A percentile compares a stretch with the other conserved stretches of the same genome.
Evolutionary conservation across 2,329 filamentous ascomycete species (phyloP).

Genomic region (Fusarium algeriense): DNA sequence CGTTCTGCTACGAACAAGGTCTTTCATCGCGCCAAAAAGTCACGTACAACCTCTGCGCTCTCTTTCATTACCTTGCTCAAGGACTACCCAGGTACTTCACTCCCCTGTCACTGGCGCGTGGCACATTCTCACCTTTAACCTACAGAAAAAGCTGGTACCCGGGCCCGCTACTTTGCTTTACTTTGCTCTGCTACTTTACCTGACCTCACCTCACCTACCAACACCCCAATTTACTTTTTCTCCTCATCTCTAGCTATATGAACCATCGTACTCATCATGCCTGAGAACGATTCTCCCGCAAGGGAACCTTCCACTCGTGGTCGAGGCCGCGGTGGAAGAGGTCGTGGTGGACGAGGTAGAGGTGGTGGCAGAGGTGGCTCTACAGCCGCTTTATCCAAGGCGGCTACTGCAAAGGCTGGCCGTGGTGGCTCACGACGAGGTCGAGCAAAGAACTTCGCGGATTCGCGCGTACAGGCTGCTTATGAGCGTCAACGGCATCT

Average conservation of each 20-base stretch:
- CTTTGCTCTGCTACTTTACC: slow-evolving; percentile 31
- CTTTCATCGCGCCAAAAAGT: slow-evolving; percentile 37
- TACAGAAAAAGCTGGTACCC: slow-evolving; percentile 40
- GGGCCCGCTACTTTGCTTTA: slow-evolving; percentile 35
- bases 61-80: slow-evolving; percentile 23
- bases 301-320: slow-evolving; percentile 54
- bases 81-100: slow-evolving; percentile 18
- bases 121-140: slow-evolving; percentile 41
- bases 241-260: slow-evolving; percentile 48
- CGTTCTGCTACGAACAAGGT: slow-evolving; percentile 22
- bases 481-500: slow-evolving; percentile 75
- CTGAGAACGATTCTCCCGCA: slow-evolving; percentile 55
- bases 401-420: slow-evolving; percentile 54
- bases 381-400: slow-evolving; percentile 51
- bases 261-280: slow-evolving; percentile 51
- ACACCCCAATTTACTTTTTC: slow-evolving; percentile 14
- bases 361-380: slow-evolving; percentile 49
- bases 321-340: slow-evolving; percentile 52
- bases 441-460: slow-evolving; percentile 68
- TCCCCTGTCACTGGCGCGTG: slow-evolving; percentile 41
- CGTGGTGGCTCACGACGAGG: slow-evolving; percentile 59
- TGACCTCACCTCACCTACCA: slow-evolving; percentile 12
- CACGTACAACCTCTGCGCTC: slow-evolving; percentile 29
- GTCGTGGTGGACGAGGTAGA: slow-evolving; percentile 49
- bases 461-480: slow-evolving; percentile 66